Conservation (phyloP, 1,284 basidiomycete species). For the Neotropicomus parvogracilis region DNA sequence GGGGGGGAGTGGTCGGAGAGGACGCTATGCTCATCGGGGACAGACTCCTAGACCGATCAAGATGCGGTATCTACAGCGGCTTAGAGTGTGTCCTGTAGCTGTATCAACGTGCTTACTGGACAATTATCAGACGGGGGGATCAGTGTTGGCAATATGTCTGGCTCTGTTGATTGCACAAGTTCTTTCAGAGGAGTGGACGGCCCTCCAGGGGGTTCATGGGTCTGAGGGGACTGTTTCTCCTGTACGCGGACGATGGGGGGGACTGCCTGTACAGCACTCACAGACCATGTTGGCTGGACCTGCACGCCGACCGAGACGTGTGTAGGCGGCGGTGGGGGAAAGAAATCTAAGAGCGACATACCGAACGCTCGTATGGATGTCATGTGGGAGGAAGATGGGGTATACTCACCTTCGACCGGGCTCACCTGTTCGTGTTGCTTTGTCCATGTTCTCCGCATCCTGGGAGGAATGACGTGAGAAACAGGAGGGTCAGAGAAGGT, state of each 20-base stretch:
- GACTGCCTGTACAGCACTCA: slow-evolving; percentile 37
- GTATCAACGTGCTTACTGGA: slow-evolving; percentile 20
- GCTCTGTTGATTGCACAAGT: slow-evolving; percentile 6
- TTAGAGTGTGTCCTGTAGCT: slow-evolving; percentile 19
- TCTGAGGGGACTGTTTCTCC: slow-evolving; percentile 7
- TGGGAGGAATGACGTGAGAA: slow-evolving; percentile 45
- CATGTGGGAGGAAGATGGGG: not conserved
- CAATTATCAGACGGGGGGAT: slow-evolving; percentile 17
- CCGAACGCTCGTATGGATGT: slow-evolving; percentile 26
- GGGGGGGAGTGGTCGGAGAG: slow-evolving; percentile 35
- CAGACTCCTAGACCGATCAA: slow-evolving; percentile 39
- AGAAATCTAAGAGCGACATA: slow-evolving; percentile 29
- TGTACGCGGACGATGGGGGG: slow-evolving; percentile 25
- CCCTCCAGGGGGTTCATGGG: slow-evolving; percentile 3
- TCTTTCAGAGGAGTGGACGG: slow-evolving; percentile 14
- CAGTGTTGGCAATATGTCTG: slow-evolving; percentile 13
- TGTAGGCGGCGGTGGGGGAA: slow-evolving; percentile 23
- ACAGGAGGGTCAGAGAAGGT: slow-evolving; percentile 30
- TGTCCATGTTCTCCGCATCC: slow-evolving; percentile 55
- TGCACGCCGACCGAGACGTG: slow-evolving; percentile 36
- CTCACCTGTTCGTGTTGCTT: slow-evolving; percentile 43
- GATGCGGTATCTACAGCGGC: slow-evolving; percentile 28
- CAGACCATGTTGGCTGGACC: slow-evolving; percentile 31
- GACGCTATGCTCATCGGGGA: slow-evolving; percentile 60
- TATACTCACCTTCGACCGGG: slow-evolving; percentile 36